Conservation (phyloP, 208 protist species). For the Leptomonas pyrrhocoris region DNA sequence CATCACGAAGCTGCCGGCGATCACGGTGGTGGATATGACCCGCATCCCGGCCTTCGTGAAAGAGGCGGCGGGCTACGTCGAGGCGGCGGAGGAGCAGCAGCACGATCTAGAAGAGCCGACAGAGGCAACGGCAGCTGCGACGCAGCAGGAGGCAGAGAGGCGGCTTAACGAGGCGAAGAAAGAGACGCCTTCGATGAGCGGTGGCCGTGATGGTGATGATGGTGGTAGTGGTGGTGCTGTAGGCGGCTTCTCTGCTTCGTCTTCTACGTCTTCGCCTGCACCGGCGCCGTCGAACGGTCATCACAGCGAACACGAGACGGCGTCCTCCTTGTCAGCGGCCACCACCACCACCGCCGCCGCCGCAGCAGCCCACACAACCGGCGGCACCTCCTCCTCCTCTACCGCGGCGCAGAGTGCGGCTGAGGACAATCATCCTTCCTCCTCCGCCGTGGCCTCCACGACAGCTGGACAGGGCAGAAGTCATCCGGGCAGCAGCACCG, state of each 20-base stretch:
- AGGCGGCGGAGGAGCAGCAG: conserved; percentile 25
- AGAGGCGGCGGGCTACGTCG: conserved; percentile 60
- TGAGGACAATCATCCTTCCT: neutral
- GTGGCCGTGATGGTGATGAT: neutral
- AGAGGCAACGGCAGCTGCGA: neutral
- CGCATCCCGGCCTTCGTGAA: conserved; percentile 81
- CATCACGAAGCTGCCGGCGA: conserved; percentile 71
- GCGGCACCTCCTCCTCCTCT: neutral
- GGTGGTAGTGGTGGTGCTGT: no score
- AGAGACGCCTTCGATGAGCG: neutral
- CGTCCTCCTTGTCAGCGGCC: conserved; percentile 11
- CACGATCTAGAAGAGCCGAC: neutral
- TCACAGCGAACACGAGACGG: neutral
- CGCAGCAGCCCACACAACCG: no score
- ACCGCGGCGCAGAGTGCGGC: conserved; percentile 7
- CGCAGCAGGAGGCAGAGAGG: neutral
- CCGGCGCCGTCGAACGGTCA: neutral
- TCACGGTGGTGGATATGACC: conserved; percentile 65
- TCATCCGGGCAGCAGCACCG: neutral
- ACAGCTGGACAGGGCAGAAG: neutral
- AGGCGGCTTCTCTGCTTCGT: no score
- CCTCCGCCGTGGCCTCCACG: neutral
- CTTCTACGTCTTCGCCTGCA: neutral
- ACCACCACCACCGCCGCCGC: neutral
- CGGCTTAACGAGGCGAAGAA: neutral